phyloP scores from a whole-genome alignment of 75 land plant species.

The Larix kaempferi region DNA sequence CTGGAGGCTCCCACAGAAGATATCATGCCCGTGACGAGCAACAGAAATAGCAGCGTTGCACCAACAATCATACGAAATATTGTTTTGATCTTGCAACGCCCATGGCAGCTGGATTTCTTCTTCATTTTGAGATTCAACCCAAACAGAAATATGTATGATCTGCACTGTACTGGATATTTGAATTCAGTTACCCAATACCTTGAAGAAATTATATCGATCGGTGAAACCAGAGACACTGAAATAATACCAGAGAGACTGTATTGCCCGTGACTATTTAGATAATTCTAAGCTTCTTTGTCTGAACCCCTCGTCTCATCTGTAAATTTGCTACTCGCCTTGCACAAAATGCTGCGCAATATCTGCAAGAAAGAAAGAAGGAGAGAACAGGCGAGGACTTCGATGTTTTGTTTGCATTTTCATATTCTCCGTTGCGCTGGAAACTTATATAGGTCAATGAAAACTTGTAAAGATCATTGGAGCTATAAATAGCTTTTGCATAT shows the following conservation, averaged over 20 bases:
- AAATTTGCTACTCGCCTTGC: not conserved
- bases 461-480: not conserved
- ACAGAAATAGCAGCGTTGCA: not conserved
- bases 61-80: too few species aligned
- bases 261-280: too few species aligned
- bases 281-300: too few species aligned
- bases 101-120: too few species aligned
- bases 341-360: not conserved
- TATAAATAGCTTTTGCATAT: not conserved
- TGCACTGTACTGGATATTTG: too few species aligned
- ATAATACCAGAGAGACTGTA: too few species aligned
- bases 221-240: too few species aligned
- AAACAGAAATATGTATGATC: not conserved
- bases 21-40: not conserved
- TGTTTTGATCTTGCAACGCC: not conserved
- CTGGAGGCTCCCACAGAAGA: slow-evolving; percentile 7
- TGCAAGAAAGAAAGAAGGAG: not conserved
- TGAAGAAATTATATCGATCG: too few species aligned
- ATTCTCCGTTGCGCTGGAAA: not conserved
- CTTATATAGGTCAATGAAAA: not conserved
- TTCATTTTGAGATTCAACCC: not conserved
- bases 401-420: not conserved
- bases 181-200: too few species aligned
- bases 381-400: not conserved
- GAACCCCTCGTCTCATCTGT: not conserved